Percentiles rank a stretch among this genome's conserved stretches.
phyloP scores from a whole-genome alignment of 495 filamentous ascomycete species.

The Neurospora intermedia region DNA sequence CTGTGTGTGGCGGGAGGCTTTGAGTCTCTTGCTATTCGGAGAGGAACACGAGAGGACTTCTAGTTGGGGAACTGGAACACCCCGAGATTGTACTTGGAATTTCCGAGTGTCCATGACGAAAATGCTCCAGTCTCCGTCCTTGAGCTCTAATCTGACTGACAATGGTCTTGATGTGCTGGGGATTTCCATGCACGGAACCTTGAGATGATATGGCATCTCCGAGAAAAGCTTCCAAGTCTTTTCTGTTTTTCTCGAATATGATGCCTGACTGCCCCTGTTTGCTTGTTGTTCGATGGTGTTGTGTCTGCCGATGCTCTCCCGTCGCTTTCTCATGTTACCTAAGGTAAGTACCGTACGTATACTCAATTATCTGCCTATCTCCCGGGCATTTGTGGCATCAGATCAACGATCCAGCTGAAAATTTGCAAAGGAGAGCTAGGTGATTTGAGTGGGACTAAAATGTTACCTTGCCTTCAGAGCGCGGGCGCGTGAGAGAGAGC shows the following conservation, averaged over 20 bases:
- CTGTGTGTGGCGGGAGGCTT: background rate
- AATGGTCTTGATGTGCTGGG: background rate
- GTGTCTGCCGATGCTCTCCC: background rate
- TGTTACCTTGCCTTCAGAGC: background rate
- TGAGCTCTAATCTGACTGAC: background rate
- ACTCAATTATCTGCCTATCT: background rate
- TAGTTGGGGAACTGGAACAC: background rate
- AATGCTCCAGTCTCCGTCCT: background rate
- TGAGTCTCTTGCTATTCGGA: background rate
- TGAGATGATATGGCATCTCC: background rate
- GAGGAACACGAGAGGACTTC: slow-evolving; percentile 1
- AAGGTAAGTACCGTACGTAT: background rate
- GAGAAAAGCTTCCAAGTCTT: background rate
- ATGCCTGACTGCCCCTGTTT: background rate
- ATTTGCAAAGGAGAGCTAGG: background rate
- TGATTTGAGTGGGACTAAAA: background rate
- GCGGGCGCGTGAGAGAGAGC: background rate
- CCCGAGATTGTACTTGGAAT: background rate
- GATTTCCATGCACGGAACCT: background rate
- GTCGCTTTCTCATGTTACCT: background rate
- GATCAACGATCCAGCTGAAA: background rate
- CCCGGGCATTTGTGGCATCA: background rate
- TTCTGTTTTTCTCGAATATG: background rate
- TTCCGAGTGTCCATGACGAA: background rate
- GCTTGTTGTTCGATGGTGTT: background rate